Evolutionary conservation across 2,329 filamentous ascomycete genomes (phyloP).

Genomic region (Aurifilum marmelostoma): DNA sequence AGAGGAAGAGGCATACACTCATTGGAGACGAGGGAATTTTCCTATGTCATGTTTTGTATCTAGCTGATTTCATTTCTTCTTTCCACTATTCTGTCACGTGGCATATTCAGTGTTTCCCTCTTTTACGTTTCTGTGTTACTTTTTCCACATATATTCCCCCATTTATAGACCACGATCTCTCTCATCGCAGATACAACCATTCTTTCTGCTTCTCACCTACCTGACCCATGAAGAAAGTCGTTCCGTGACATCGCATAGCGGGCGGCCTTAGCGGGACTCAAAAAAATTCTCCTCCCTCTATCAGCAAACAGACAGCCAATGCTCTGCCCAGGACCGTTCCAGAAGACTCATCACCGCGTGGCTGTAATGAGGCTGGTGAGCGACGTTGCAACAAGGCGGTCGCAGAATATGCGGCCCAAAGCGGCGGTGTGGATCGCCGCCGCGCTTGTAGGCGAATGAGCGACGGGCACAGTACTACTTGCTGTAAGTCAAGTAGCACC

Average conservation of each 20-base stretch:
- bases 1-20: neutral
- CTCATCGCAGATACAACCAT: neutral
- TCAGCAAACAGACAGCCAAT: neutral
- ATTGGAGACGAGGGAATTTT: neutral
- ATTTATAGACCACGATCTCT: neutral
- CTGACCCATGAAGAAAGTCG: neutral
- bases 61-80: neutral
- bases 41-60: neutral
- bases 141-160: neutral
- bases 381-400: constrained; percentile 11
- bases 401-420: constrained; percentile 14
- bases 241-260: neutral
- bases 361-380: constrained; percentile 23
- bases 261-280: constrained; percentile 2
- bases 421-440: neutral
- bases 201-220: neutral
- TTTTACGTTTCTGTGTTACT: neutral
- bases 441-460: constrained; percentile 20
- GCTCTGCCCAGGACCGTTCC: neutral
- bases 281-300: neutral
- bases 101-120: neutral
- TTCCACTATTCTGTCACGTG: constrained; percentile 9
- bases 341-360: neutral
- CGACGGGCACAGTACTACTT: neutral
- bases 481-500: neutral